Evolutionary conservation across 345 rosid species (phyloP), one percentile per base, ranked within the genome.

Genomic region (Citrus sp.): DNA sequence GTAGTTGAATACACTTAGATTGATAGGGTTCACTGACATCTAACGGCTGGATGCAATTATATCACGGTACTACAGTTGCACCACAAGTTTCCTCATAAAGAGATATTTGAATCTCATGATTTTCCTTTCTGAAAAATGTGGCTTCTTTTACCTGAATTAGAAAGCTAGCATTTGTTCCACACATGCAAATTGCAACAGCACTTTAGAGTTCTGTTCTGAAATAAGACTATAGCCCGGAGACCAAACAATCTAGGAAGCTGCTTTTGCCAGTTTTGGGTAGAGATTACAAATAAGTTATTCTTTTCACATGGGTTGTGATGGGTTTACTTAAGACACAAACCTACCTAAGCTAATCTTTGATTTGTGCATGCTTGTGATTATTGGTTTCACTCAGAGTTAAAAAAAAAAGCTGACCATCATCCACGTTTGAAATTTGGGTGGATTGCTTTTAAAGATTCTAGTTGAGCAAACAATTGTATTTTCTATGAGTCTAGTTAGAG

Each of bases 1-100:
- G n/a, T 0, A 3, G 30, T 30, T 30, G 3, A 2, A 30, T 30
- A 0, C 0, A 30, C 0, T 30, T 30, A 30, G 3, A 30, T 30
- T 30, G 3, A 0, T 30, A 2, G 0, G 30, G 3, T 30, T 0
- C 0, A 2, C 3, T 30, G 30, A 30, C 0, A 30, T 30, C 0
- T 0, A 30, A 30, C 0, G 30, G 0, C 0, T 2, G 3, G 3
- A 30, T 30, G 3, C 0, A 30, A 30, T 0, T 30, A 0, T 30
- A 0, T 0, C 0, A 30, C 30, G 2, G 0, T 30, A 30, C 3
- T 0, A 30, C 3, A 30, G 0, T 2, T 30, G 3, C 0, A 30
- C 30, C 2, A 30, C 30, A 30, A 0, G 0, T n/a, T 2, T 30
- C 0, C 30, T 0, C 3, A 0, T 0, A 30, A 30, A 30, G 38